Conservation (phyloP, 768 basidiomycete genomes). For the Pleurotus sapidus region DNA sequence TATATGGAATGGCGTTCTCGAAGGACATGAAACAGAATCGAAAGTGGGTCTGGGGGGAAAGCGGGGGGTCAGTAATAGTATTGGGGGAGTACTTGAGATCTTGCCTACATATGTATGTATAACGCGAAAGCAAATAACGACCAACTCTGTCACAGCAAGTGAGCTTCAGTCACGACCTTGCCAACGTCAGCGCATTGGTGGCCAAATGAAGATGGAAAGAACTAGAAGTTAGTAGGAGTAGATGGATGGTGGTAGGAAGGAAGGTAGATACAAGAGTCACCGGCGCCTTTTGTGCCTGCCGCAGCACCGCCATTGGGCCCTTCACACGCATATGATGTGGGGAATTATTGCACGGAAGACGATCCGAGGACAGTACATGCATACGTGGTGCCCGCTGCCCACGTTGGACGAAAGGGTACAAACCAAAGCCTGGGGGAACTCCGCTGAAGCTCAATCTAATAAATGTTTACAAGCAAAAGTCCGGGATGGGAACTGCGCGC, state of each 20-base stretch:
- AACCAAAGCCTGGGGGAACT: too few species aligned
- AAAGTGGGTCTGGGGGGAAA: constrained; percentile 2
- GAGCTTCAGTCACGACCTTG: constrained; percentile 12
- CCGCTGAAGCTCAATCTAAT: too few species aligned
- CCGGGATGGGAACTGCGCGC: too few species aligned
- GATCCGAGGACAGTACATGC: not conserved
- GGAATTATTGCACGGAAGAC: not conserved
- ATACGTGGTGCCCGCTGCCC: not conserved
- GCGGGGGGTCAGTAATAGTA: constrained; percentile 2
- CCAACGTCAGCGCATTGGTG: constrained; percentile 7
- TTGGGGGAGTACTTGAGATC: not conserved
- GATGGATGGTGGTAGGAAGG: constrained; percentile 22
- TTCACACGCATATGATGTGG: constrained; percentile 19
- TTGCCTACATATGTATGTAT: constrained; percentile 8
- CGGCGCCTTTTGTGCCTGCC: constrained; percentile 23
- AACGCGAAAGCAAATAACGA: not conserved
- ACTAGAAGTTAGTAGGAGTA: constrained; percentile 8
- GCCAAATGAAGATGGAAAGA: constrained; percentile 8
- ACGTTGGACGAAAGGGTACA: too few species aligned
- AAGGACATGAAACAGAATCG: not conserved
- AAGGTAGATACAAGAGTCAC: constrained; percentile 18
- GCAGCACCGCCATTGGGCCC: constrained; percentile 23
- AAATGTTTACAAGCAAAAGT: too few species aligned
- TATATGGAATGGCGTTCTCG: not conserved
- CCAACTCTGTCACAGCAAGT: constrained; percentile 6